A percentile compares a stretch with the other conserved stretches of the same genome.
Evolutionary conservation across 1,284 basidiomycete species (phyloP).

Genomic region (Peniophora sp.): DNA sequence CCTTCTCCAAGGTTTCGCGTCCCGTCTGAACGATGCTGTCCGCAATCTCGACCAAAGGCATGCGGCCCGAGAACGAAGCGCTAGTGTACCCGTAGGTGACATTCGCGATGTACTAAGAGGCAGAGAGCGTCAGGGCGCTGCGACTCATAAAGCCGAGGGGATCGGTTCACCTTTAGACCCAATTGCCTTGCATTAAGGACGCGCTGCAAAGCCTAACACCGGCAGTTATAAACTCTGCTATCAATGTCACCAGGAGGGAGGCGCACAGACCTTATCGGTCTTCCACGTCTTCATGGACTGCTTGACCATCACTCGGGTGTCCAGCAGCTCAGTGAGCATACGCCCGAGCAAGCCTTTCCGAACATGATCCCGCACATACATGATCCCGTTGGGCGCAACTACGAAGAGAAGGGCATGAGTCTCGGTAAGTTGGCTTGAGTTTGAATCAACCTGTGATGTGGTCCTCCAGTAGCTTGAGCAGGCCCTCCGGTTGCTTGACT

Average conservation of each 20-base stretch:
- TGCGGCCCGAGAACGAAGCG: conserved; percentile 90
- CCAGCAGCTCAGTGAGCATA: conserved; percentile 90
- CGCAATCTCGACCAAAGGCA: conserved; percentile 98
- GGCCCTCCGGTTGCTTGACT: conserved; percentile 62
- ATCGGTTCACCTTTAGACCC: conserved; percentile 22
- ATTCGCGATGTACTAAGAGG: conserved; percentile 78
- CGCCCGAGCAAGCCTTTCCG: conserved; percentile 82
- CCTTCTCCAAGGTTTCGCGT: conserved; percentile 92
- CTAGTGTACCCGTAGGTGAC: conserved; percentile 95
- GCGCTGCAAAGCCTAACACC: conserved; percentile 56
- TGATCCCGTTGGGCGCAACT: conserved; percentile 94
- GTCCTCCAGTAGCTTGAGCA: conserved; percentile 63
- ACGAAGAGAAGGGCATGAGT: neutral
- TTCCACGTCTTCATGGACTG: conserved; percentile 83
- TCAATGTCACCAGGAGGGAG: neutral
- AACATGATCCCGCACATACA: conserved; percentile 85
- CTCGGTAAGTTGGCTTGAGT: neutral
- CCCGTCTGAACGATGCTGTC: conserved; percentile 97
- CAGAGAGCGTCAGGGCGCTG: too few species aligned
- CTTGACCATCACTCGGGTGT: conserved; percentile 98
- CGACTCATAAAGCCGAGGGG: too few species aligned
- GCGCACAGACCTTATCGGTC: conserved; percentile 58
- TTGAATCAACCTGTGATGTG: conserved; percentile 46
- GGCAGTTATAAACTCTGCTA: neutral
- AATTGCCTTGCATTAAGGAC: conserved; percentile 86